Evolutionary conservation across 371 early-diverging fungal species (phyloP), one percentile per base, ranked within the genome.

Genomic region (Mucor saturninus): DNA sequence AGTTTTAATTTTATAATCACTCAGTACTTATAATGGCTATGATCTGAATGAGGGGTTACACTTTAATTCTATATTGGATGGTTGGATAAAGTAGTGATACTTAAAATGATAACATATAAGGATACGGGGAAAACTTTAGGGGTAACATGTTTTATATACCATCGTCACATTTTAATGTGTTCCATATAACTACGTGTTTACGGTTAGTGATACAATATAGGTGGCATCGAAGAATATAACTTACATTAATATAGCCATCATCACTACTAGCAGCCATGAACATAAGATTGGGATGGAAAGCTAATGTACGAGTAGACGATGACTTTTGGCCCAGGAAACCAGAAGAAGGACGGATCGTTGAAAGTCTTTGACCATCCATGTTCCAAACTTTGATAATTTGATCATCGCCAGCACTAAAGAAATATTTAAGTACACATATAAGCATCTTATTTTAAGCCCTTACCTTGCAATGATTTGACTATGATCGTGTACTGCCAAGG

Each of bases 401-500:
- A 56, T 85, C 80, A 35, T 81, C 83, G 7, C 85, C 84, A 29
- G 84, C 89, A 73, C 89, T 89, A 64, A 14, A 53, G 10, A 10
- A 31, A 29, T 0, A 10, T 28, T 15, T 50, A 50, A 29, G 49
- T 15, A 10, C 21, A 46, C n/a, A 21, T 43, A 26, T 13, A 21
- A 15, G 32, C 7, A 9, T 15, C 28, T 31, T 56, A 3, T 43
- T 10, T 1, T 54, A 1, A 21, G 21, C 21, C 21, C 21, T 29
- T 49, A 50, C 50, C 50, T 50, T 4, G 50, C 42, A 35, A 91
- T 66, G 1, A 91, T 79, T 13, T 85, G 85, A 28, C 89, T 86
- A 59, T 87, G 83, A 63, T 89, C 85, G 73, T 93, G 94, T 1
- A 91, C 76, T 21, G 88, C 83, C 21, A 92, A 74, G 0, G 89